These are phyloP conservation scores for Saccharomyces hybrid DNA, from an alignment of 1,139 yeast species.

Conservation along the genomic window DNA sequence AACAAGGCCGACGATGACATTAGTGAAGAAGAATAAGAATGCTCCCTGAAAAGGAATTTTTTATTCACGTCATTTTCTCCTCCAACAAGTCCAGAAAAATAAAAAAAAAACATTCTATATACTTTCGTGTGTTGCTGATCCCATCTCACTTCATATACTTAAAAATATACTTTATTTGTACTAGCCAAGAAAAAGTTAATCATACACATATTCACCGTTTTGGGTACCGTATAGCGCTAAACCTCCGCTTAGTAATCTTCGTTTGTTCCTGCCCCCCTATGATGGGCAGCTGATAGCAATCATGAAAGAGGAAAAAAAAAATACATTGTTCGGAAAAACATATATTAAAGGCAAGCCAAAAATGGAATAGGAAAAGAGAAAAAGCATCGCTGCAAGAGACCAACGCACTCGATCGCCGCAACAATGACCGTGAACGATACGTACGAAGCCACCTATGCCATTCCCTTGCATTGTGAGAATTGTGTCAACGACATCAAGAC, in stretches of 20 bases:
- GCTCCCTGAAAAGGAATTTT: background rate
- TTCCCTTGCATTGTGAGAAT: constrained; percentile 21
- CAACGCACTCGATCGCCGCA: background rate
- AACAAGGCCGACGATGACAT: constrained; percentile 24
- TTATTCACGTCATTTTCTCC: background rate
- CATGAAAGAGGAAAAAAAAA: background rate
- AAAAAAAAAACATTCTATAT: background rate
- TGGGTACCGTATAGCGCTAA: background rate
- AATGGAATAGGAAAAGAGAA: background rate
- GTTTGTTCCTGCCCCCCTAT: background rate
- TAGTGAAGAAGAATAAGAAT: constrained; percentile 23
- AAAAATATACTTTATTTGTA: background rate
- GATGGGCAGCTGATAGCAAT: background rate
- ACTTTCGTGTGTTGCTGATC: background rate
- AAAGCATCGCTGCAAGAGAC: background rate
- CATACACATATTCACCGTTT: background rate
- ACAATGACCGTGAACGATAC: constrained; percentile 14
- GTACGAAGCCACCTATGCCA: constrained; percentile 30
- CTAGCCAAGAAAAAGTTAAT: background rate
- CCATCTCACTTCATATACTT: background rate
- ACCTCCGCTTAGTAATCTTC: background rate
- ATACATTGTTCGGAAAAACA: background rate
- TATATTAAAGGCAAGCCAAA: background rate
- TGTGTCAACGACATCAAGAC: constrained; percentile 19
- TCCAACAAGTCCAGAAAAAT: background rate